phyloP scores from a whole-genome alignment of 768 basidiomycete species.

The Trichaptum fuscoviolaceum region DNA sequence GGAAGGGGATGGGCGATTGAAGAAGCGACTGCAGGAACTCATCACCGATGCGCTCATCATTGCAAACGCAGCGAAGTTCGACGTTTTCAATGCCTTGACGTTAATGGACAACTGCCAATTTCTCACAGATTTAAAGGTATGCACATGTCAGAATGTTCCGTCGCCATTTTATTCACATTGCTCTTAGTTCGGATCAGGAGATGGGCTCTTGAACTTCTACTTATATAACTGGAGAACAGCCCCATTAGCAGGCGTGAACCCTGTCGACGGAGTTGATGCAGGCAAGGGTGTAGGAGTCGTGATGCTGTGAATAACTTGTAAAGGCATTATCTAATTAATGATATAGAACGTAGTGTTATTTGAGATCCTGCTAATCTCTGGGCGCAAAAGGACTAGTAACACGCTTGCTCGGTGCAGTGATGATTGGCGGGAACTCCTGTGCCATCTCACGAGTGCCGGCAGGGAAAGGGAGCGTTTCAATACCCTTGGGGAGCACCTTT shows the following conservation, averaged over 20 bases:
- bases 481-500: conserved; percentile 75
- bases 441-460: conserved; percentile 81
- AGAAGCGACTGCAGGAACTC: conserved; percentile 63
- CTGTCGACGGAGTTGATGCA: conserved; percentile 43
- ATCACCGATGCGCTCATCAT: conserved; percentile 77
- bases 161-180: background rate
- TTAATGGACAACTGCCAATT: conserved; percentile 90
- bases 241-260: conserved; percentile 64
- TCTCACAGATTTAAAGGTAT: conserved; percentile 77
- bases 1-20: conserved; percentile 58
- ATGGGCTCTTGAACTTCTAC: conserved; percentile 89
- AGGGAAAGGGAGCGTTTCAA: conserved; percentile 86
- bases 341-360: background rate
- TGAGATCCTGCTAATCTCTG: conserved; percentile 38
- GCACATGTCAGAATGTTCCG: conserved; percentile 13
- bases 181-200: conserved; percentile 82
- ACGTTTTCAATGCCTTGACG: conserved; percentile 94
- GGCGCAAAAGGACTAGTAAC: conserved; percentile 73
- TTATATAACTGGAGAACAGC: conserved; percentile 93
- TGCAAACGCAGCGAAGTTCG: conserved; percentile 82
- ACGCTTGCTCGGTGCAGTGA: conserved; percentile 68
- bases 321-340: background rate
- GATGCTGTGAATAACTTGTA: conserved; percentile 60
- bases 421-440: conserved; percentile 53
- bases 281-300: conserved; percentile 87